Conservation (phyloP, 2,329 filamentous ascomycete genomes). For the Didymella arachidicola region DNA sequence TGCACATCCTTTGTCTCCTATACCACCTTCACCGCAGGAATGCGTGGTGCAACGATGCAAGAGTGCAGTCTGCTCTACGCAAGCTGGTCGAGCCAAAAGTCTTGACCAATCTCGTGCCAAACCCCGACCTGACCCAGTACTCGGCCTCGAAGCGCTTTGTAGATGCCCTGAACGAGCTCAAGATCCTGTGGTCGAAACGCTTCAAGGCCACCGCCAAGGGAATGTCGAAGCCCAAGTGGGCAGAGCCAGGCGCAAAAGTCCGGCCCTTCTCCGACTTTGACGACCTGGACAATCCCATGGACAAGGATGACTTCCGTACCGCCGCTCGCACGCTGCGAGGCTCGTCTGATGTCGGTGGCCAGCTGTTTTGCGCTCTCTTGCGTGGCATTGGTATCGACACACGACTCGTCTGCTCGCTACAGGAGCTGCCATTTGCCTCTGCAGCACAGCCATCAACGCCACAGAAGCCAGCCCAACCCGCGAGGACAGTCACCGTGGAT, state of each 20-base stretch:
- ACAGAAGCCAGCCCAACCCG: slow-evolving; percentile 31
- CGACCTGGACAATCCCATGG: slow-evolving; percentile 72
- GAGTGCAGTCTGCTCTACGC: slow-evolving; percentile 65
- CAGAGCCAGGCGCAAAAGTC: slow-evolving; percentile 69
- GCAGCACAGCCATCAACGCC: slow-evolving; percentile 43
- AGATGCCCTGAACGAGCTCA: slow-evolving; percentile 75
- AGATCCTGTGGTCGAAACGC: slow-evolving; percentile 70
- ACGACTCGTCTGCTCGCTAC: slow-evolving; percentile 87
- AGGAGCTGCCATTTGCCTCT: slow-evolving; percentile 74
- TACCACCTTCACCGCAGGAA: slow-evolving; percentile 81
- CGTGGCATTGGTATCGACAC: slow-evolving; percentile 82
- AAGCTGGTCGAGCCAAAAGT: slow-evolving; percentile 71
- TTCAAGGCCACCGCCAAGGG: slow-evolving; percentile 71
- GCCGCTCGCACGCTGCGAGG: slow-evolving; percentile 75
- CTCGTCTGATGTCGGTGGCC: slow-evolving; percentile 87
- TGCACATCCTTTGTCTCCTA: slow-evolving; percentile 83
- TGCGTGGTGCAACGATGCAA: slow-evolving; percentile 82
- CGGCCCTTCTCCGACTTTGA: slow-evolving; percentile 57
- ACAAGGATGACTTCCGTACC: slow-evolving; percentile 74
- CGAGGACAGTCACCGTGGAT: slow-evolving; percentile 40
- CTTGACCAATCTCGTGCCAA: slow-evolving; percentile 72
- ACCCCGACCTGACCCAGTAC: slow-evolving; percentile 73
- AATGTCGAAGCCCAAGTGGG: slow-evolving; percentile 68
- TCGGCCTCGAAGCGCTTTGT: slow-evolving; percentile 78
- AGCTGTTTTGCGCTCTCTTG: slow-evolving; percentile 88